Evolutionary conservation across 257 asterid species (phyloP), one percentile per base, ranked within the genome.

Genomic region (Solanum pinnatisectum): DNA sequence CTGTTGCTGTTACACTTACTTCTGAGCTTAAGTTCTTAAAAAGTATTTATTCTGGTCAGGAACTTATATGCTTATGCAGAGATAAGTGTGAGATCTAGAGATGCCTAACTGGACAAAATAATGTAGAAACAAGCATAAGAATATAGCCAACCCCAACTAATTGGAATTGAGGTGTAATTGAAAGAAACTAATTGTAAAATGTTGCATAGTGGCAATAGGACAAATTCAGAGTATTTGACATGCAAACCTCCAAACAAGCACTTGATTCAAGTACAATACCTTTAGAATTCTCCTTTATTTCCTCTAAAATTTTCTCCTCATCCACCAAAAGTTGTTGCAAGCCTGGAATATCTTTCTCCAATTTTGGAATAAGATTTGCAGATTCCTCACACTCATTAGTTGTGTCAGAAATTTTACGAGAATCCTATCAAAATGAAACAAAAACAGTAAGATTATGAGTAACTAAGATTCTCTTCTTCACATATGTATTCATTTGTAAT

Each of bases 331-430:
- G 90, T 65, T 95, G 93, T 85, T 96, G 98, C 85, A 95, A 91
- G 84, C 92, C 91, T 10, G 96, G 97, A 85, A 95, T 93, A 40
- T 93, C 95, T 91, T 92, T 94, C 94, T 95, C 98, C 87, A 97
- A 91, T 73, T 89, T 90, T 79, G 99, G 99, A 87, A 97, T 97
- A 92, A 95, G 89, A 91, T 88, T 91, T 27, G 92, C 92, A 15
- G 98, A 94, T 73, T 97, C 96, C 89, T 95, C 98, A 52, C 98
- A 90, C 56, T 95, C 96, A 89, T 91, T 96, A 83, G 94, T 94
- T 87, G 91, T 89, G 84, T 95, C 94, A 76, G 87, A 84, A 88
- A 95, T 89, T 92, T 96, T 97, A 81, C 92, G 87, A 2, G 94
- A 87, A 92, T 97, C 99, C 99, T 97, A 86, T 70, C 92, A 59